Evolutionary conservation across 306 rosid genomes (phyloP), one percentile per base, ranked within the genome.

Genomic region (Bauhinia variegata): DNA sequence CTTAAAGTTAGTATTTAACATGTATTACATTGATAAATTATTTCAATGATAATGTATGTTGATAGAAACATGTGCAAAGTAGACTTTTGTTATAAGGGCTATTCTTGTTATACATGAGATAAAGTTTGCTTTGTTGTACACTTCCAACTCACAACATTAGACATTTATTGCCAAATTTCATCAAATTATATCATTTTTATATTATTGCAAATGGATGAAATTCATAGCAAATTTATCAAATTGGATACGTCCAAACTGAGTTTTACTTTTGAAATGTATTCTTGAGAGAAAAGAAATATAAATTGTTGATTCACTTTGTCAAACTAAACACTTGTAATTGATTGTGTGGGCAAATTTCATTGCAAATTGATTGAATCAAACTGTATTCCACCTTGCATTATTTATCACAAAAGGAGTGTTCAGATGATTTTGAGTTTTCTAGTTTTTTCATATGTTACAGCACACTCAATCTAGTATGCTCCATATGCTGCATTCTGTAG

Each of bases 401-500:
- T 73, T 49, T 5, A 71, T 65, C 54, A 31, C 53, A 49, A 41
- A 31, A 34, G 16, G 18, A 41, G 41, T 19, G 16, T n/a, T 43
- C 8, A 49, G n/a, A 63, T 37, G 42, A 36, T 44, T 70, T 46
- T 50, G 4, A 54, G 46, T 15, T 58, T 56, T 61, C 16, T 67
- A 11, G 39, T 32, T 76, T 67, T 63, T 23, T 23, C 2, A n/a
- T 23, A 23, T 23, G 28, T 23, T 23, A 2, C 1, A 23, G 28
- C 28, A 23, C 28, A 23, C 28, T 23, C 28, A 1, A 23, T 43
- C 65, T 60, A 42, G 61, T 48, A 31, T 58, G 30, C 50, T 47
- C 64, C 63, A 60, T 73, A 12, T 30, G 5, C 53, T 68, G 72
- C 69, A 15, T 65, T 74, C 41, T 66, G 23, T 52, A 68, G 38